Base-by-base conservation (phyloP, 2,329 filamentous ascomycete genomes). In the Phialophora expanda region DNA sequence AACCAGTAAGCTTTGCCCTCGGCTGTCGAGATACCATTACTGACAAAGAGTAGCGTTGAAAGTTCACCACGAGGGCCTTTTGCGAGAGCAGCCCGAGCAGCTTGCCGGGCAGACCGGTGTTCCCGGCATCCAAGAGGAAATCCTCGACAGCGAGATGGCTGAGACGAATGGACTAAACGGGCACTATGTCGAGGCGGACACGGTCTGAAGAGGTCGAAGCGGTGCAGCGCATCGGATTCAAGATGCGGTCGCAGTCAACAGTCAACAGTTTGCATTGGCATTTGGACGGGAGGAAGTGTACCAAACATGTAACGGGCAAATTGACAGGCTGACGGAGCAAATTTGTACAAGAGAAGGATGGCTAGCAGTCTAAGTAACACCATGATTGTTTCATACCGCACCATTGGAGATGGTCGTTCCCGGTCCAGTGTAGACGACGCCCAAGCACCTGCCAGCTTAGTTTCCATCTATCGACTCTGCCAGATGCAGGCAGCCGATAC, bases 21-120 rank as follows among this genome's bases (percentile, higher is more conserved):
- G 32, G 44, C 5, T 28, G 17, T 41, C 38, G 51, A 2, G n/a
- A 14, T 34, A 14, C 5, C n/a, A 30, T 32, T 66, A n/a, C 67
- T 68, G 44, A 68, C 57, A 11, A 20, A 30, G 32, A 28, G n/a
- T 26, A 71, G 70, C 54, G 32, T 67, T 73, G 46, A 73, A 73
- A 69, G 70, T 73, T 32, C 71, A 73, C 54, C 71, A 73, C 41
- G 69, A 71, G 2, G 71, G 71, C 17, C 63, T 73, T 48, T 66
- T 54, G 32, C 59, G 64, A 30, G 65, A 66, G 12, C 67, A 72
- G 48, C 57, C 70, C 8, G 69, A 72, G n/a, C 50, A 65, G 41
- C 65, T 72, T n/a, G 57, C 57, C 7, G 60, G 38, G 32, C 54
- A 68, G 32, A 72, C 71, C n/a, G 70, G 70, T n/a, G 61, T 67